phyloP scores from a whole-genome alignment of 495 filamentous ascomycete species.

The Viridothelium virens region DNA sequence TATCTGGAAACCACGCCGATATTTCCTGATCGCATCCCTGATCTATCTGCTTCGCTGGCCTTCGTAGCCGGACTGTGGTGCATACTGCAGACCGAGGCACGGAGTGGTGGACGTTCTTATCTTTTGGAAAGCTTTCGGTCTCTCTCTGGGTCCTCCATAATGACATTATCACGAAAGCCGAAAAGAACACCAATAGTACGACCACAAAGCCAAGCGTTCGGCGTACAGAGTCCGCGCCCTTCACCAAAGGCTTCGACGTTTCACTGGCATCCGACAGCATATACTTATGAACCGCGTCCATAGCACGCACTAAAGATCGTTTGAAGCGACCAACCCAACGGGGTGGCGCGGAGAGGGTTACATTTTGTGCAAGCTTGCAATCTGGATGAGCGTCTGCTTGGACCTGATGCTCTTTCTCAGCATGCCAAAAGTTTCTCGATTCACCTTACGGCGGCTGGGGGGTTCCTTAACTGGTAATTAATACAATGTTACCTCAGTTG shows the following conservation, averaged over 20 bases:
- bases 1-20: background rate
- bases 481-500: no score
- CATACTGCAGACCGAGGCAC: background rate
- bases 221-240: background rate
- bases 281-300: background rate
- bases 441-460: no score
- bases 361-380: background rate
- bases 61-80: background rate
- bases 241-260: background rate
- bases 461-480: no score
- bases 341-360: background rate
- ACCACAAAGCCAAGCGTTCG: no score
- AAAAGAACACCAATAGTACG: background rate
- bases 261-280: background rate
- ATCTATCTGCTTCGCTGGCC: background rate
- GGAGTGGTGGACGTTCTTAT: background rate
- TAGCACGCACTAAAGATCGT: background rate
- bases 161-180: background rate
- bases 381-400: background rate
- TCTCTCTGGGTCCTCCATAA: background rate
- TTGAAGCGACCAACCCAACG: background rate
- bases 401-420: background rate
- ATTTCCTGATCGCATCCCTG: background rate
- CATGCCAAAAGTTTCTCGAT: background rate
- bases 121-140: background rate